A percentile compares a stretch with the other conserved stretches of the same genome.
These are phyloP conservation scores for Ganoderma leucocontextum DNA, from an alignment of 1,284 basidiomycete genomes.

Conservation along the genomic window DNA sequence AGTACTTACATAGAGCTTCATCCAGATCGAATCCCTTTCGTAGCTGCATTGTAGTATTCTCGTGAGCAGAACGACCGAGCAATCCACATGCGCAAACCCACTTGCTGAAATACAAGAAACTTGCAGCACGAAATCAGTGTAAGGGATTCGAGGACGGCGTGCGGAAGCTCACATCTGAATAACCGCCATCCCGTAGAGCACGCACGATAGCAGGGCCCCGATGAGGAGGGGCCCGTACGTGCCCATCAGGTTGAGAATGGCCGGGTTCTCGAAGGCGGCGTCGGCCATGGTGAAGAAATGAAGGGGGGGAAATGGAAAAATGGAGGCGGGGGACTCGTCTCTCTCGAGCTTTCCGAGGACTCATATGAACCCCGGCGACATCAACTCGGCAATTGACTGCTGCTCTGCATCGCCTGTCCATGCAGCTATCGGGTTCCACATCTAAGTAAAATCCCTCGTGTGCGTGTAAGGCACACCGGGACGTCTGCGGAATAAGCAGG, in stretches of 20 bases:
- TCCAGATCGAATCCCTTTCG: conserved; percentile 1
- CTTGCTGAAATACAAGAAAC: neutral
- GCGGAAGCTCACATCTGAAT: conserved; percentile 5
- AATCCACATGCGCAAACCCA: neutral
- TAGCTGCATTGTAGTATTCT: neutral
- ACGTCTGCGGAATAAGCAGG: neutral
- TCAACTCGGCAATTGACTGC: neutral
- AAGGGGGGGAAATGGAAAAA: neutral
- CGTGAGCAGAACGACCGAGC: neutral
- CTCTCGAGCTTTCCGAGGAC: neutral
- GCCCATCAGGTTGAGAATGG: neutral
- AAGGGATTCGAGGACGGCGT: neutral
- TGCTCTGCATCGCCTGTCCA: neutral
- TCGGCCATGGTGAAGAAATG: neutral
- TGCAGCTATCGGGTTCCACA: neutral
- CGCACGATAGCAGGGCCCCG: neutral
- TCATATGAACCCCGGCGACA: neutral
- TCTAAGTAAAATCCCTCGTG: neutral
- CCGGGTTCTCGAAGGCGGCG: neutral
- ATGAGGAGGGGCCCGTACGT: conserved; percentile 11
- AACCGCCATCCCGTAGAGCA: neutral
- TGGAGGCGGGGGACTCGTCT: neutral
- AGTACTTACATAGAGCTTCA: neutral
- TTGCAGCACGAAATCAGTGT: neutral
- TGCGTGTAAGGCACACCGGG: neutral